Percentiles rank a stretch among this genome's conserved stretches.
Conservation (phyloP, 1,284 basidiomycete species). For the Papiliotrema laurentii region DNA sequence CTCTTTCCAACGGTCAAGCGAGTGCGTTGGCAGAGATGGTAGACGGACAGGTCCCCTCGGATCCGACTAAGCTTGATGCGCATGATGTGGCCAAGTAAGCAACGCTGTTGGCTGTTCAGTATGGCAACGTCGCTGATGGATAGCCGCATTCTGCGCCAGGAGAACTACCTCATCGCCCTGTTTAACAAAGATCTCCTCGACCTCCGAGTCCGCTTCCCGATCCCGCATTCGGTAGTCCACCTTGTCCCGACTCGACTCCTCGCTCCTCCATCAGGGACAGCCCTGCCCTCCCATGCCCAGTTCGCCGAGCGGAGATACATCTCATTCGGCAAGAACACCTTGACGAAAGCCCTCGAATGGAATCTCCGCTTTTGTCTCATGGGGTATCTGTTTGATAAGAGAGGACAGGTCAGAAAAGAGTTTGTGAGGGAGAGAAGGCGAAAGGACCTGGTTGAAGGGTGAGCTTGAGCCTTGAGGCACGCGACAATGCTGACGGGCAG, state of each 20-base stretch:
- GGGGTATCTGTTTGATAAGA: slow-evolving; percentile 84
- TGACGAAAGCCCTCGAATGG: slow-evolving; percentile 92
- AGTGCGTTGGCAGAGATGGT: slow-evolving; percentile 44
- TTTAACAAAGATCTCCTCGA: slow-evolving; percentile 96
- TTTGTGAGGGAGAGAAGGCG: slow-evolving; percentile 83
- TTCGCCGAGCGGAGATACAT: slow-evolving; percentile 27
- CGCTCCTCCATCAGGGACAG: slow-evolving; percentile 16
- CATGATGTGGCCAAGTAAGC: slow-evolving; percentile 63
- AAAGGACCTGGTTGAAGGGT: slow-evolving; percentile 75
- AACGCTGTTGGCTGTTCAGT: neutral
- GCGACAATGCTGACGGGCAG: slow-evolving; percentile 49
- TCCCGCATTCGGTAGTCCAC: slow-evolving; percentile 54
- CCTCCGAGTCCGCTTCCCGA: slow-evolving; percentile 64
- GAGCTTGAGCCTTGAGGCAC: slow-evolving; percentile 31
- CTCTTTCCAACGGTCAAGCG: slow-evolving; percentile 55
- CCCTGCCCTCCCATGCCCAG: slow-evolving; percentile 25
- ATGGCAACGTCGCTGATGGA: neutral
- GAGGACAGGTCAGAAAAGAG: slow-evolving; percentile 81
- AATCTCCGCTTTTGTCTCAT: slow-evolving; percentile 91
- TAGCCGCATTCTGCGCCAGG: slow-evolving; percentile 86
- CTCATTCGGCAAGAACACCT: slow-evolving; percentile 43
- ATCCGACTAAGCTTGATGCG: slow-evolving; percentile 74
- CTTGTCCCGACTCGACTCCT: slow-evolving; percentile 30
- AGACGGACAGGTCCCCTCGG: slow-evolving; percentile 31
- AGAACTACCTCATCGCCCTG: slow-evolving; percentile 95